Evolutionary conservation across 1,284 basidiomycete species (phyloP).

Genomic region (Ustanciosporium gigantosporum): DNA sequence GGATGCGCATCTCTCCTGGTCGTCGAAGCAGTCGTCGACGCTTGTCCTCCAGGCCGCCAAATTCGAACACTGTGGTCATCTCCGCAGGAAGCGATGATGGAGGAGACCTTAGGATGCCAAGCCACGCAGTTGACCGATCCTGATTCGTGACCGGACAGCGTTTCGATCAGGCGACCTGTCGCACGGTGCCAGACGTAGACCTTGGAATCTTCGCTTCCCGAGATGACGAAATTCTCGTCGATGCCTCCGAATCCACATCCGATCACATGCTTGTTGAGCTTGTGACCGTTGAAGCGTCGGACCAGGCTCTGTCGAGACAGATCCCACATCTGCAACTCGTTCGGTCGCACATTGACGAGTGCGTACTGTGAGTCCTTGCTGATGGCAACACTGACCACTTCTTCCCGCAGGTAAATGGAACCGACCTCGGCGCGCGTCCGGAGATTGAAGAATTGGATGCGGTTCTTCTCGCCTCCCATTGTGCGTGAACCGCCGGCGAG

Average conservation of each 20-base stretch:
- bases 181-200: slow-evolving; percentile 94
- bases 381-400: slow-evolving; percentile 72
- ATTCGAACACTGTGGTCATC: slow-evolving; percentile 56
- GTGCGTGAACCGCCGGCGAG: slow-evolving; percentile 61
- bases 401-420: slow-evolving; percentile 68
- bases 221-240: slow-evolving; percentile 84
- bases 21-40: neutral
- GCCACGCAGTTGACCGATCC: slow-evolving; percentile 93
- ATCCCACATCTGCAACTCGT: slow-evolving; percentile 83
- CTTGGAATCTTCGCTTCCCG: slow-evolving; percentile 81
- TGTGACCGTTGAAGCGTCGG: slow-evolving; percentile 60
- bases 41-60: slow-evolving; percentile 42
- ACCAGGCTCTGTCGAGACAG: slow-evolving; percentile 69
- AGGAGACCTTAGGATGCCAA: slow-evolving; percentile 82
- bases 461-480: slow-evolving; percentile 62
- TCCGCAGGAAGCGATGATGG: slow-evolving; percentile 76
- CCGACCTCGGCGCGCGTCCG: slow-evolving; percentile 63
- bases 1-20: slow-evolving; percentile 5
- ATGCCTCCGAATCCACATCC: slow-evolving; percentile 92
- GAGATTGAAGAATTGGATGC: slow-evolving; percentile 77
- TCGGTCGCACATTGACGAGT: slow-evolving; percentile 73
- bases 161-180: slow-evolving; percentile 78
- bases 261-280: slow-evolving; percentile 70
- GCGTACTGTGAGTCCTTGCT: slow-evolving; percentile 84
- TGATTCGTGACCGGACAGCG: slow-evolving; percentile 77